Conservation (phyloP, 2,329 filamentous ascomycete genomes). For the Aspergillus puulaauensis region DNA sequence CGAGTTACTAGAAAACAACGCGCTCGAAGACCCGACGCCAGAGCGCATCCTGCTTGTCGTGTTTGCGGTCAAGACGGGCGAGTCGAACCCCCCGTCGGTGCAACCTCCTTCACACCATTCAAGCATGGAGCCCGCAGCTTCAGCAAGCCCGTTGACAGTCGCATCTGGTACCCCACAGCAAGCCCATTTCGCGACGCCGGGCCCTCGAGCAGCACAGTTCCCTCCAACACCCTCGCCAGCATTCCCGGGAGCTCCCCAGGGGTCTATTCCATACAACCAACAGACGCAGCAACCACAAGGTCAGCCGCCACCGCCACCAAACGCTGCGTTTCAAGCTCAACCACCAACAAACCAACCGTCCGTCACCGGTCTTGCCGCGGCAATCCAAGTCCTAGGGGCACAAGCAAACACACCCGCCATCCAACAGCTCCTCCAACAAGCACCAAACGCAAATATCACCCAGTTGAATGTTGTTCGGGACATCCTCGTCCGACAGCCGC, state of each 20-base stretch:
- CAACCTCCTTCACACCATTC: conserved; percentile 41
- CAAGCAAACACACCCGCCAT: conserved; percentile 65
- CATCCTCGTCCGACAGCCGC: conserved; percentile 66
- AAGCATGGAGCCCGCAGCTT: conserved; percentile 33
- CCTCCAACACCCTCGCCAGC: conserved; percentile 24
- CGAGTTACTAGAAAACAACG: conserved; percentile 81
- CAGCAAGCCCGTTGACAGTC: conserved; percentile 34
- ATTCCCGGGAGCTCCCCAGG: conserved; percentile 15
- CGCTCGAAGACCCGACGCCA: conserved; percentile 67
- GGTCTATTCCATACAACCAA: conserved; percentile 20
- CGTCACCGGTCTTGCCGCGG: conserved; percentile 54
- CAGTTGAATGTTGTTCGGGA: conserved; percentile 73
- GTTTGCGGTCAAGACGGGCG: conserved; percentile 72
- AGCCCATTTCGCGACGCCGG: conserved; percentile 25
- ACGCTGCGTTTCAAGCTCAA: conserved; percentile 20
- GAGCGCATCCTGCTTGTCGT: conserved; percentile 80
- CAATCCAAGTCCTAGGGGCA: conserved; percentile 63
- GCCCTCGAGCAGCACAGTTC: conserved; percentile 19
- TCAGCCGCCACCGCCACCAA: conserved; percentile 13
- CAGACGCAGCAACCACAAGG: conserved; percentile 10
- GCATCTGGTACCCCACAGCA: conserved; percentile 30
- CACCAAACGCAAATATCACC: conserved; percentile 64
- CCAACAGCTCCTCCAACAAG: conserved; percentile 67
- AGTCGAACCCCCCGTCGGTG: conserved; percentile 41
- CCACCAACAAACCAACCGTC: conserved; percentile 18